Percentiles rank a stretch among this genome's conserved stretches.
Conservation (phyloP, 495 filamentous ascomycete species). For the Cercophora sp. region DNA sequence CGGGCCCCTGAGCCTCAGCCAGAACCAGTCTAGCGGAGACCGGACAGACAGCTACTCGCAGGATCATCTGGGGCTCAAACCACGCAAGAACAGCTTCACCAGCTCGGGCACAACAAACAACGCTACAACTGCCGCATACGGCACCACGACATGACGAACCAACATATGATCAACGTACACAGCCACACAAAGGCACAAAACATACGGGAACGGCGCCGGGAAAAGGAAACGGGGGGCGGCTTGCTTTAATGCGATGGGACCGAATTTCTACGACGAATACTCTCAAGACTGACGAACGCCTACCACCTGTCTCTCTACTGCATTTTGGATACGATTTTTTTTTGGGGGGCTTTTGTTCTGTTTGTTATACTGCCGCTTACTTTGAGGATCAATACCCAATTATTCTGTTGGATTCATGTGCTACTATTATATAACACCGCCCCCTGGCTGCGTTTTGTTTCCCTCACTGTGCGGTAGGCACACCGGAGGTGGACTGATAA, state of each 20-base stretch:
- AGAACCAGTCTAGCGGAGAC: conserved; percentile 33
- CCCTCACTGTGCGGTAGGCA: too few species aligned
- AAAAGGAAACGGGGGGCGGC: background rate
- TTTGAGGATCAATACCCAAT: conserved; percentile 14
- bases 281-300: background rate
- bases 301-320: background rate
- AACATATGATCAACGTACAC: background rate
- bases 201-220: background rate
- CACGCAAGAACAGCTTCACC: conserved; percentile 48
- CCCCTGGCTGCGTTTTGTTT: background rate
- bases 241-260: background rate
- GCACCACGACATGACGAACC: conserved; percentile 21
- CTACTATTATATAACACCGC: background rate
- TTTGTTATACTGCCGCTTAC: background rate
- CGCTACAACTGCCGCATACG: conserved; percentile 22
- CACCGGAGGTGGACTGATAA: too few species aligned
- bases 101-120: conserved; percentile 16
- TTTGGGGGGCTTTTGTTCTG: background rate
- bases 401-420: background rate
- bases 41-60: conserved; percentile 36
- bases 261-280: background rate
- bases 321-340: background rate
- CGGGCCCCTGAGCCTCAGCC: conserved; percentile 31
- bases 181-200: background rate
- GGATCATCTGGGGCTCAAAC: conserved; percentile 43